Evolutionary conservation across 768 basidiomycete species (phyloP), one percentile per base, ranked within the genome.

Genomic region (Lactifluus pinguis): DNA sequence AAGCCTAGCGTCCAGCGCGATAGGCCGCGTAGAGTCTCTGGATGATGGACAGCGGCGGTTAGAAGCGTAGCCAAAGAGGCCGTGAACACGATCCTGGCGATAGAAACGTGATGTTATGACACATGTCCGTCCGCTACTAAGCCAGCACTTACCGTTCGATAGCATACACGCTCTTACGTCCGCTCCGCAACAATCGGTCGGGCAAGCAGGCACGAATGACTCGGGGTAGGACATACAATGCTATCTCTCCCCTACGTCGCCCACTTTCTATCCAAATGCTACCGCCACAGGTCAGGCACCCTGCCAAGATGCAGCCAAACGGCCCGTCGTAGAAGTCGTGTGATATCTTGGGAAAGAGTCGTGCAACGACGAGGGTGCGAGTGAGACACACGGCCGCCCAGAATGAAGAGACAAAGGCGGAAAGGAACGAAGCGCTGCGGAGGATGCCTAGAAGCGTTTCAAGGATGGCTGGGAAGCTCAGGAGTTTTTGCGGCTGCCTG

Each of bases 271-370:
- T 79, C 82, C 84, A 89, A 47, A 92, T 89, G 57, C 87, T 89
- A 58, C 78, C 75, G 4, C 89, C 89, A 62, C 89, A 91, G 17
- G 79, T 72, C 47, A 92, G 69, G 61, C 85, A 86, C 21, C 86
- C 89, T 4, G 76, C 79, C 61, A 90, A 71, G 34, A 85, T 72
- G 61, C 85, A 80, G 0, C 89, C 89, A 59, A 76, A 79, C 1
- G 89, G 85, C 0, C 89, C 87, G 67, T 92, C 89, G 82, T 86
- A 89, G 61, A 86, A 81, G 59, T 92, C 80, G 65, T 92, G 87
- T 15, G 89, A 85, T 51, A 92, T 76, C 41, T 69, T 74, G 0
- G 86, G 87, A 42, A 91, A 77, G 8, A 84, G 67, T 29, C 80
- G 81, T 2, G 88, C 86, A 14, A 87, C 69, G 6, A 82, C 73